These are phyloP conservation scores for Botrytis galanthina DNA, from an alignment of 2,329 filamentous ascomycete genomes.

Conservation along the genomic window DNA sequence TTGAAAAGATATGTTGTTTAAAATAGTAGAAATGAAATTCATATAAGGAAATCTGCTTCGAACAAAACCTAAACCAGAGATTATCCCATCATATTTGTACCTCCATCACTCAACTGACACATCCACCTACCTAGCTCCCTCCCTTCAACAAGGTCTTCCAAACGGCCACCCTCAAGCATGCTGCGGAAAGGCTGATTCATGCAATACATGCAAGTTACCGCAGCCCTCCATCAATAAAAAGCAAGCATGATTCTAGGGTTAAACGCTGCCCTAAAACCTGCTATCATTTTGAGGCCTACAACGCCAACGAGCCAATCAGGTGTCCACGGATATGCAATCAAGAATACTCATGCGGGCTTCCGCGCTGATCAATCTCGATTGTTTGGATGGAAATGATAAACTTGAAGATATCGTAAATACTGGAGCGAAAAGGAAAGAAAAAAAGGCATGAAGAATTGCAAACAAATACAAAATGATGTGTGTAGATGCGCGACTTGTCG, in stretches of 20 bases:
- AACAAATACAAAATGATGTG: neutral
- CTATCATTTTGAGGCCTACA: neutral
- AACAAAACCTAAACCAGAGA: neutral
- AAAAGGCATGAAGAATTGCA: neutral
- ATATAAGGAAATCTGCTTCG: neutral
- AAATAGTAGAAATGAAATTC: neutral
- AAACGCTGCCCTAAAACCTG: neutral
- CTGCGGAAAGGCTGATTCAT: slow-evolving; percentile 2
- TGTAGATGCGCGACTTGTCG: too few relatives aligned
- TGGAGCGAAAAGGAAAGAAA: neutral
- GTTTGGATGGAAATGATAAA: accelerated
- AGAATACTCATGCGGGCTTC: neutral
- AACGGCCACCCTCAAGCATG: neutral
- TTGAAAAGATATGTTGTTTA: neutral
- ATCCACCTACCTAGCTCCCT: neutral
- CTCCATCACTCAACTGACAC: neutral
- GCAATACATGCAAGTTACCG: neutral
- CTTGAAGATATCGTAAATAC: neutral
- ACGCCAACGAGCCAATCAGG: neutral
- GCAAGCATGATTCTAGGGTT: neutral
- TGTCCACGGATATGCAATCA: neutral
- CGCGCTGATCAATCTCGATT: neutral
- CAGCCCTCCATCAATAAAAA: neutral
- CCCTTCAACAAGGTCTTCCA: neutral
- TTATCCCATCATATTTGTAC: neutral